These are phyloP conservation scores for Oryza glaberrima DNA, from an alignment of 176 grass and related monocot species.

Conservation along the genomic window DNA sequence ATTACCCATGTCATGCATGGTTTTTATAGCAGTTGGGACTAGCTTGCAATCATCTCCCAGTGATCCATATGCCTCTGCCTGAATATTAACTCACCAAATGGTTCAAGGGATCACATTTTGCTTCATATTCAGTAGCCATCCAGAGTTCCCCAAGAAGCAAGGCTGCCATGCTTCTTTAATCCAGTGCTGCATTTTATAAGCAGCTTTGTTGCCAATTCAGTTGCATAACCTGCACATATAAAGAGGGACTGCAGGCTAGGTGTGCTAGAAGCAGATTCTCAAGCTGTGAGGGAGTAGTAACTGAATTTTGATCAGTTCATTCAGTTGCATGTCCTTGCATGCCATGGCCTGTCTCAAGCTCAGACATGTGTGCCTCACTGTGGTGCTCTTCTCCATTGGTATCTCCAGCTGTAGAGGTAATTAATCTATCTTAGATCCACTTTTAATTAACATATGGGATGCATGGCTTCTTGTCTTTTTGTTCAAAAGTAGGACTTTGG, in stretches of 20 bases:
- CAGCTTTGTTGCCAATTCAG: conserved; percentile 22
- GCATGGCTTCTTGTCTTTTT: conserved; percentile 3
- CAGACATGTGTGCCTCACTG: conserved; percentile 15
- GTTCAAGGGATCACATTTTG: conserved; percentile 1
- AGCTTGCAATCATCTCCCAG: conserved; percentile 3
- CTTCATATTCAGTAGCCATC: conserved; percentile 11
- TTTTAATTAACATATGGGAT: background rate
- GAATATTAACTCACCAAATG: background rate
- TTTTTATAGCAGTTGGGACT: conserved; percentile 10
- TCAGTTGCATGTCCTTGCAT: background rate
- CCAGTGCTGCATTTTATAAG: background rate
- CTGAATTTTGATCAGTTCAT: background rate
- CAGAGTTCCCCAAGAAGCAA: conserved; percentile 19
- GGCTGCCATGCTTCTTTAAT: conserved; percentile 15
- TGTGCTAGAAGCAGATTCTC: conserved; percentile 6
- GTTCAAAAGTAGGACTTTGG: background rate
- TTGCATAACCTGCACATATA: conserved; percentile 25
- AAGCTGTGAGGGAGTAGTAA: background rate
- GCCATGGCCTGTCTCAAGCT: conserved; percentile 55
- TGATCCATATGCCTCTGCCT: background rate
- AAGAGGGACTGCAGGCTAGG: background rate
- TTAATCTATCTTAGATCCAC: background rate
- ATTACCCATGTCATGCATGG: background rate
- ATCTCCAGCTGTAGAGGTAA: conserved; percentile 66
- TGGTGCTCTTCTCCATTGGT: conserved; percentile 48